Conservation (phyloP, 2,329 filamentous ascomycete genomes). For the Periconia sp. region DNA sequence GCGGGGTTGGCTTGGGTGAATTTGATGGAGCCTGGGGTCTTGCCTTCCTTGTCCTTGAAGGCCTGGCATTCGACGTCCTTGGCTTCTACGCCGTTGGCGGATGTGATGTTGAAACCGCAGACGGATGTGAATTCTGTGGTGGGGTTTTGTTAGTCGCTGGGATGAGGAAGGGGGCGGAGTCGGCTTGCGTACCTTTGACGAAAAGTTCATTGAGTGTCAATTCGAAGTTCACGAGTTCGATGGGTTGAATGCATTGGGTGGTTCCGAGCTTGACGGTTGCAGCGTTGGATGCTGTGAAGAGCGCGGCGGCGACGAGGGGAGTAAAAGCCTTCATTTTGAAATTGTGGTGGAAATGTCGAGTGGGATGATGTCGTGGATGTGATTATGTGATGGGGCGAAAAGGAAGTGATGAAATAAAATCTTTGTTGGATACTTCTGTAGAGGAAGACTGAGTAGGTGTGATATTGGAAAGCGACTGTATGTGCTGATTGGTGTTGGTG, state of each 20-base stretch:
- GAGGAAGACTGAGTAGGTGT: too few species aligned
- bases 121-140: slow-evolving; percentile 17
- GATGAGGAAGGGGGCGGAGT: not conserved
- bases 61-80: slow-evolving; percentile 22
- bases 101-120: slow-evolving; percentile 29
- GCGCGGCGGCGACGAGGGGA: slow-evolving; percentile 11
- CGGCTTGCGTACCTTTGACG: slow-evolving; percentile 4
- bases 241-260: slow-evolving; percentile 14
- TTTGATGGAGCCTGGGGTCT: slow-evolving; percentile 15
- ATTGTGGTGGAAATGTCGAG: slow-evolving; percentile 2
- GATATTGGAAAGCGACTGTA: too few species aligned
- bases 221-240: slow-evolving; percentile 14
- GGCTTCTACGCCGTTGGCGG: slow-evolving; percentile 16
- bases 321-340: slow-evolving; percentile 19
- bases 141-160: not conserved
- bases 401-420: too few species aligned
- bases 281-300: slow-evolving; percentile 10
- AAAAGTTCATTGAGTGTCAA: slow-evolving; percentile 16
- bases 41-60: slow-evolving; percentile 25
- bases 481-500: too few species aligned
- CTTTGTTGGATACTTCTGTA: too few species aligned
- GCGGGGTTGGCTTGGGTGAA: slow-evolving; percentile 22
- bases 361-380: not conserved
- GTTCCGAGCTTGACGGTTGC: slow-evolving; percentile 21
- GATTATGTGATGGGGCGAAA: not conserved